Evolutionary conservation across 495 filamentous ascomycete genomes (phyloP), one percentile per base, ranked within the genome.

Genomic region (Paragyromitra xinjiangensis): DNA sequence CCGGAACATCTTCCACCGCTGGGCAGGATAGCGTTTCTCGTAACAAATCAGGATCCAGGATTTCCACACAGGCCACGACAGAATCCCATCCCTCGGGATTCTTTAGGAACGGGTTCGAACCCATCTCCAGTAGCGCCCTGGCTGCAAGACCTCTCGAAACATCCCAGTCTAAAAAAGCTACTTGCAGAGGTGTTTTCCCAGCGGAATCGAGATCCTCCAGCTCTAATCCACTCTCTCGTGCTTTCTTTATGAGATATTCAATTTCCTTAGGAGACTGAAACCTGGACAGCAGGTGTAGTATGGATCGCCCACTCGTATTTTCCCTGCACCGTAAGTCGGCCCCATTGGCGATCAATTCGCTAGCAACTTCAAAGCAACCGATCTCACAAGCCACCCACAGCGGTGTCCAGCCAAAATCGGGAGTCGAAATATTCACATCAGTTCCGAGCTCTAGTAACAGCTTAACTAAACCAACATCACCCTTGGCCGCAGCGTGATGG

Each of bases 341-440:
- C 0, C 29, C 56, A 7, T 59, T 24, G 8, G 26, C 26, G 2
- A 59, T 24, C 1, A 59, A 16, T 1, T 4, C 12, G 37, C 2
- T 7, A 4, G 56, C 56, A 3, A 59, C 26, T 12, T 39, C 56
- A 7, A 37, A 59, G 22, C 37, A 39, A 16, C 56, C 56, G 1
- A 24, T 26, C 26, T 34, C 56, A 7, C 56, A 59, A 6, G 56
- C 56, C 56, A 59, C n/a, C 56, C 56, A 59, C 11, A 59, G 56
- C 11, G 56, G 56, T 4, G 56, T 59, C 56, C 56, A 59, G 1
- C 56, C 56, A 16, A 59, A 14, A 7, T 59, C 12, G 24, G 56
- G 26, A 6, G 56, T 59, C 14, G n/a, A 0, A 0, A 34, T 6
- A 29, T 59, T 59, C 9, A 59, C 56, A 1, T 59, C 12, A 1